These are phyloP conservation scores for Lyophyllum shimeji DNA, from an alignment of 768 basidiomycete genomes.

Conservation along the genomic window DNA sequence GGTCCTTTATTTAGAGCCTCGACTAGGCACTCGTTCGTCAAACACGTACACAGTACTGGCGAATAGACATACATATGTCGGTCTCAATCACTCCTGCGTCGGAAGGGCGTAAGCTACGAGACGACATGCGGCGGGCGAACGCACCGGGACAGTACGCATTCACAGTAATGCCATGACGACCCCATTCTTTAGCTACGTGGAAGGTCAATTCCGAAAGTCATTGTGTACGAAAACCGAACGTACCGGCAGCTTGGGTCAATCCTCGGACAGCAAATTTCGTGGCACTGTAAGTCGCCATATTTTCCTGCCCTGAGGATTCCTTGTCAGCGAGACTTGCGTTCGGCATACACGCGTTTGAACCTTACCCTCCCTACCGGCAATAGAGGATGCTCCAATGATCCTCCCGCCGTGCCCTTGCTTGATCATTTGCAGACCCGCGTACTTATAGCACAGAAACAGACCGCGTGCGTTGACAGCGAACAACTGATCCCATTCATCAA, in stretches of 20 bases:
- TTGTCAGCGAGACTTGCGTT: not conserved
- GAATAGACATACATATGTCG: constrained; percentile 13
- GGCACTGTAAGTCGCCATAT: constrained; percentile 27
- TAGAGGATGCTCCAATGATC: constrained; percentile 32
- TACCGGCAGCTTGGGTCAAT: constrained; percentile 29
- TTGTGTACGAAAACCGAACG: not conserved
- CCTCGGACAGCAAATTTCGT: constrained; percentile 42
- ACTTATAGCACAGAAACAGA: constrained; percentile 31
- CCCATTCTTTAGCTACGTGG: constrained; percentile 17
- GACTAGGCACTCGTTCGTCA: not conserved
- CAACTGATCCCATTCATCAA: constrained; percentile 27
- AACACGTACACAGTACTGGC: not conserved
- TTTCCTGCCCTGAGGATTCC: constrained; percentile 4
- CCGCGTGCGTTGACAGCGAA: constrained; percentile 30
- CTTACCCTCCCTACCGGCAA: constrained; percentile 32
- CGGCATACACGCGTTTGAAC: not conserved
- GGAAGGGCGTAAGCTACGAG: not conserved
- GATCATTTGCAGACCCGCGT: constrained; percentile 34
- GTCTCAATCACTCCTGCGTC: constrained; percentile 15
- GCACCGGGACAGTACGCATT: constrained; percentile 23
- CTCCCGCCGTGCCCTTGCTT: constrained; percentile 33
- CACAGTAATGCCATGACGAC: constrained; percentile 21
- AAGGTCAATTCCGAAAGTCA: not conserved
- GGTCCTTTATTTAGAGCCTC: not conserved
- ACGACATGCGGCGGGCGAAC: not conserved